Conservation (phyloP, 371 early-diverging fungal species). For the Nematocida sp. region DNA sequence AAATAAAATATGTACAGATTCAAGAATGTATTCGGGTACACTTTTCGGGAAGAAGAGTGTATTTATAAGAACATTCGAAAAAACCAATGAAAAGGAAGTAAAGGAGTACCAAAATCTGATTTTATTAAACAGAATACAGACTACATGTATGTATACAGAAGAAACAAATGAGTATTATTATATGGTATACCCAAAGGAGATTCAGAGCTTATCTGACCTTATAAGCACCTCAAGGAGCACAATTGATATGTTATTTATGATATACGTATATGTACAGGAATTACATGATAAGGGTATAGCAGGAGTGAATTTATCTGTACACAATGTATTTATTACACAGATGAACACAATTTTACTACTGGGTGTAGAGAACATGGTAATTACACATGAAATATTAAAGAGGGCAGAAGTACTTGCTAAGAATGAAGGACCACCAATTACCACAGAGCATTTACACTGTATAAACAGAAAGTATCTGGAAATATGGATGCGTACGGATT, state of each 20-base stretch:
- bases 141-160: not conserved
- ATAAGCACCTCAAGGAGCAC: not conserved
- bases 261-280: not conserved
- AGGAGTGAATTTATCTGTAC: not conserved
- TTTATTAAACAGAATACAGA: not conserved
- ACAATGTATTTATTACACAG: not conserved
- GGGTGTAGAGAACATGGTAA: not conserved
- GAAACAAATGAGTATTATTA: not conserved
- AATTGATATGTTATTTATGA: not conserved
- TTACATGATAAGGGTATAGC: not conserved
- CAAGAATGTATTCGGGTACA: not conserved
- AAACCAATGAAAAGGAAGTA: not conserved
- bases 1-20: not conserved
- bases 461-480: not conserved
- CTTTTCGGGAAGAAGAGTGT: conserved; percentile 33
- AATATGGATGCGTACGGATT: not conserved
- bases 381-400: not conserved
- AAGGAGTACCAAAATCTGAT: not conserved
- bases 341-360: not conserved
- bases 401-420: not conserved
- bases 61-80: conserved; percentile 1
- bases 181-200: conserved; percentile 1
- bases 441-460: not conserved
- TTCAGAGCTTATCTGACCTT: not conserved
- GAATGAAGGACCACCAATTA: not conserved